Evolutionary conservation across 768 basidiomycete species (phyloP).

Genomic region (Austroboletus eburneus): DNA sequence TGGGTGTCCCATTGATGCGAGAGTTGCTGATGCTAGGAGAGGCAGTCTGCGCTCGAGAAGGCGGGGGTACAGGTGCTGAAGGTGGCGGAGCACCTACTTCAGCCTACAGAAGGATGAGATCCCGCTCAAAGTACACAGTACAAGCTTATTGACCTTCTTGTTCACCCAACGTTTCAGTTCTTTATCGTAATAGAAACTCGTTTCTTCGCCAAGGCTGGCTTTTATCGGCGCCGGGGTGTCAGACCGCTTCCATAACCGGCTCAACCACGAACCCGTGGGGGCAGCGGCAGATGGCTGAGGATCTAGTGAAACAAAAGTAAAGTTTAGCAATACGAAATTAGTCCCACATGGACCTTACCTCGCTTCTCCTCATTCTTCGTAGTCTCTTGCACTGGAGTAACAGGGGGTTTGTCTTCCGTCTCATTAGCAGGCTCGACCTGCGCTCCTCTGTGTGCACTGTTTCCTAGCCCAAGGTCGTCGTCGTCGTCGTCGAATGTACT

Average conservation of each 20-base stretch:
- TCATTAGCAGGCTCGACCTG: constrained; percentile 26
- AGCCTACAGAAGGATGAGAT: constrained; percentile 37
- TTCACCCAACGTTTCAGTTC: constrained; percentile 97
- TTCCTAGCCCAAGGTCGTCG: constrained; percentile 91
- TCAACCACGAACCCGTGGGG: constrained; percentile 66
- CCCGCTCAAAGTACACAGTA: not conserved
- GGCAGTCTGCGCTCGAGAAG: constrained; percentile 79
- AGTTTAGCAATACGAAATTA: not conserved
- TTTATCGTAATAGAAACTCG: constrained; percentile 86
- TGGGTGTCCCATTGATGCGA: constrained; percentile 31
- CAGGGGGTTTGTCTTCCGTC: constrained; percentile 20
- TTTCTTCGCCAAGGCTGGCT: constrained; percentile 92
- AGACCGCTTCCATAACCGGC: constrained; percentile 72
- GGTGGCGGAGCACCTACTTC: constrained; percentile 52
- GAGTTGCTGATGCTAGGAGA: constrained; percentile 60
- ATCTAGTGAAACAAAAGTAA: constrained; percentile 1
- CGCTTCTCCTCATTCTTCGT: constrained; percentile 25
- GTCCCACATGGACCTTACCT: constrained; percentile 21
- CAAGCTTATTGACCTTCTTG: constrained; percentile 60
- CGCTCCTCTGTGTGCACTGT: constrained; percentile 45
- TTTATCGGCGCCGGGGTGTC: constrained; percentile 72
- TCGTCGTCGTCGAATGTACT: constrained; percentile 49
- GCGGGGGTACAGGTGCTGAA: constrained; percentile 64
- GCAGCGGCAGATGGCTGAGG: constrained; percentile 24
- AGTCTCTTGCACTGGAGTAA: constrained; percentile 16